phyloP scores from a whole-genome alignment of 1,139 yeast species.

The Nakaseomyces uthaithaninus region DNA sequence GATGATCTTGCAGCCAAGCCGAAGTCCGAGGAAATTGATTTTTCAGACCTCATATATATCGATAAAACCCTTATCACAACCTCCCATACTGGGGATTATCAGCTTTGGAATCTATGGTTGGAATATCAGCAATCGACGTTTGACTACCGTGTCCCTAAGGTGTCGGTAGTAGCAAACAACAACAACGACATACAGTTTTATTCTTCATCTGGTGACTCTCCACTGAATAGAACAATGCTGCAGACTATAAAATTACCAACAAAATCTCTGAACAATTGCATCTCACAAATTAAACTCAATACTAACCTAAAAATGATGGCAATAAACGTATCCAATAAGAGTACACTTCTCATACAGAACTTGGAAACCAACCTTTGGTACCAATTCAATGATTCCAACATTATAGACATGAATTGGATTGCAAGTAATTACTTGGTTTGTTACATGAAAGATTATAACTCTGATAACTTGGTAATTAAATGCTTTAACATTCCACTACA shows the following conservation, averaged over 20 bases:
- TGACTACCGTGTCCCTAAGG: constrained; percentile 21
- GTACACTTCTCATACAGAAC: constrained; percentile 25
- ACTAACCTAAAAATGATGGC: constrained; percentile 25
- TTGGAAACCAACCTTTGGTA: constrained; percentile 26
- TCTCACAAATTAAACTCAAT: constrained; percentile 20
- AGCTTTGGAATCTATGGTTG: constrained; percentile 27
- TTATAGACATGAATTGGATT: constrained; percentile 29
- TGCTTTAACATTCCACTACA: constrained; percentile 26
- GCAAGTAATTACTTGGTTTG: constrained; percentile 28
- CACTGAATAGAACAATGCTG: constrained; percentile 14
- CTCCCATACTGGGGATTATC: constrained; percentile 23
- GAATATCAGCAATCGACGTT: constrained; percentile 17
- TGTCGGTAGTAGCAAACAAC: constrained; percentile 20
- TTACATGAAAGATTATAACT: constrained; percentile 22
- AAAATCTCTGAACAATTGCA: constrained; percentile 27
- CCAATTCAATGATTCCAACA: constrained; percentile 21
- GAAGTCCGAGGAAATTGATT: neutral
- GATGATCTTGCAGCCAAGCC: neutral
- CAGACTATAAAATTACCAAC: constrained; percentile 28
- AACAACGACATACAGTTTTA: constrained; percentile 26
- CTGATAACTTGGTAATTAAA: constrained; percentile 13
- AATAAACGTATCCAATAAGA: constrained; percentile 27
- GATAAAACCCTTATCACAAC: constrained; percentile 20
- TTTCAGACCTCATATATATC: constrained; percentile 19
- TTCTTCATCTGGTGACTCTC: constrained; percentile 23